phyloP scores from a whole-genome alignment of 148 eudicot genomes.

The Rhododendron mucronatum region DNA sequence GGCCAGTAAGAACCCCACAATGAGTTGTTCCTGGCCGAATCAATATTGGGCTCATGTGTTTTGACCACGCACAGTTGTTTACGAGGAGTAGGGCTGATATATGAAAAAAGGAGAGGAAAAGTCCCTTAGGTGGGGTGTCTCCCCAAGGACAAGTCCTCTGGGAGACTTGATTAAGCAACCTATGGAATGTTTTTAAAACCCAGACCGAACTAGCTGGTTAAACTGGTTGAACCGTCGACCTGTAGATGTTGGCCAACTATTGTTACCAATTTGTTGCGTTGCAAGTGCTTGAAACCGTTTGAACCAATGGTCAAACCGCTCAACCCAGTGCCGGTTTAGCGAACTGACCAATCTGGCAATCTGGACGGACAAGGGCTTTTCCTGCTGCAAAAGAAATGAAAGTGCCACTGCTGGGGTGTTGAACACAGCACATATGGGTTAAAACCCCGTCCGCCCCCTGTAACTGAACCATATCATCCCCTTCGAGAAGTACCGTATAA shows the following conservation, averaged over 20 bases:
- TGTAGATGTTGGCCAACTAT: background rate
- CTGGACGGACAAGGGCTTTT: no score
- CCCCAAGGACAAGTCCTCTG: background rate
- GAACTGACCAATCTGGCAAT: background rate
- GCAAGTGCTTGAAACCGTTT: background rate
- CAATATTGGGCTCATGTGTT: background rate
- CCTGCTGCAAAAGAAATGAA: no score
- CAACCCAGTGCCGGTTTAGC: background rate
- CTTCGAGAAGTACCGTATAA: no score
- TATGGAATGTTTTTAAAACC: background rate
- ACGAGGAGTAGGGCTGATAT: background rate
- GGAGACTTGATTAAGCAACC: background rate
- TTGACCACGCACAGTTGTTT: background rate
- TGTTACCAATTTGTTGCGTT: no score
- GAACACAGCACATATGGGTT: no score
- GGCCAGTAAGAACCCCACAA: no score
- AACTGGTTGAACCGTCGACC: background rate
- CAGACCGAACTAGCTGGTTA: background rate
- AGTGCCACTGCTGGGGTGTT: no score
- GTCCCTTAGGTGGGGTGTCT: background rate
- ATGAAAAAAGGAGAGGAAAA: background rate
- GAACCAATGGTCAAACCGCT: background rate
- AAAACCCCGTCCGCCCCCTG: no score
- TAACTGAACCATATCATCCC: no score
- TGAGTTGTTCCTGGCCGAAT: background rate